Evolutionary conservation across 2,329 filamentous ascomycete species (phyloP), one percentile per base, ranked within the genome.

Genomic region (Tricladium varicosporioides): DNA sequence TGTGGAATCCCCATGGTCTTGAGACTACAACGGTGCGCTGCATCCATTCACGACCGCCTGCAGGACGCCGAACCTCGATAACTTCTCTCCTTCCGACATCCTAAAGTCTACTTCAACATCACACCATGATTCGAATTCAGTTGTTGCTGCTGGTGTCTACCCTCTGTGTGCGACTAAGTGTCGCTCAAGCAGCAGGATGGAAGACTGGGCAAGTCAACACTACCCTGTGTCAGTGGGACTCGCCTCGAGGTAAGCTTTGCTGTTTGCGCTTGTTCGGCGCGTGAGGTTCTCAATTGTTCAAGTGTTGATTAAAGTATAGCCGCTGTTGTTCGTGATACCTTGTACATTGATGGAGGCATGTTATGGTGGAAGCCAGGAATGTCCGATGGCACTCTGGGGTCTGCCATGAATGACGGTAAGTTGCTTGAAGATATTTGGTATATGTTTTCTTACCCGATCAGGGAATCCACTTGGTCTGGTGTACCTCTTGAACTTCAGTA

Each of bases 271-370:
- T 18, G 13, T 33, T 19, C 31, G 18, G 16, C 10, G 36, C 36
- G 11, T 40, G 36, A 40, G n/a, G 11, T 4, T n/a, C n/a, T 5
- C 18, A 48, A 2, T 31, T 40, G 10, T 40, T 55, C 49, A 51
- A 55, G n/a, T 60, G 55, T 66, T 73, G 53, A 71, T 60, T 36
- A 51, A 40, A 44, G 11, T 16, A 22, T 63, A 86, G 85, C 78
- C 60, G 78, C 80, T 40, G 71, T 85, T 2, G 71, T 88, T 36
- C 78, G 79, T 44, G 84, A 89, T 63, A 84, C 79, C 1, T 72
- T 88, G 14, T 89, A 87, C 65, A 69, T 89, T 18, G 85, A 89
- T 67, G 86, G 86, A 40, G 86, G 86, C 2, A 60, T 68, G 44
- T 68, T 86, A 10, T 76, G 60, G 58, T 88, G 85, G 83, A 60